Evolutionary conservation across 2,329 filamentous ascomycete genomes (phyloP), one percentile per base, ranked within the genome.

Genomic region (Thielaviopsis euricoi): DNA sequence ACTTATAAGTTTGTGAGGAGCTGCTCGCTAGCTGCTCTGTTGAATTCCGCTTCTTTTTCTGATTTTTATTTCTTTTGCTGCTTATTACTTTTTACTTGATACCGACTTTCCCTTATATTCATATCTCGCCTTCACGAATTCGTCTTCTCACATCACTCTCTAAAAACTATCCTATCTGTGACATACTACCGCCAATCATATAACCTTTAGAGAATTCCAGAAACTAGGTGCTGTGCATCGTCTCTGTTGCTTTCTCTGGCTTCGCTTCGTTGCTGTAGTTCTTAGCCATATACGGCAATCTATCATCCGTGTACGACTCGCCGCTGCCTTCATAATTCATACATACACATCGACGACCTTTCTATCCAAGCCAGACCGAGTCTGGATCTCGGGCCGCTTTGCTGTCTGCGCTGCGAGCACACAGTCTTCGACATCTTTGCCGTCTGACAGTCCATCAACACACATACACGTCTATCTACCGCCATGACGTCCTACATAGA

Each of bases 401-500:
- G 10, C 13, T 43, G 6, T 43, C 37, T 43, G 37, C 13, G 37
- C 37, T n/a, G 37, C 37, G 37, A 43, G 37, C 37, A 15, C 37
- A 2, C n/a, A 7, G 10, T 43, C 10, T 15, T n/a, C 15, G n/a
- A n/a, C 37, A 56, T 23, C n/a, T n/a, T 33, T 26, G 23, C 29
- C 29, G 6, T 43, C 37, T 40, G 7, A 17, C 17, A 15, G 6
- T 15, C 6, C 29, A 22, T 26, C 21, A 26, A 37, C 33, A 33
- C 10, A 19, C 21, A 43, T 25, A n/a, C 22, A 37, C 21, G 2
- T 29, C 4, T 19, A 23, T 43, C 46, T 17, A 56, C 15, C n/a
- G 52, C 21, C 48, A 56, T 59, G 58, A 17, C 53, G 21, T 57
- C 55, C 26, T 53, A 57, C 52, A 33, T 48, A n/a, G 55, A 60